These are phyloP conservation scores for Trichosporon asahii DNA, from an alignment of 1,284 basidiomycete genomes.

Conservation along the genomic window DNA sequence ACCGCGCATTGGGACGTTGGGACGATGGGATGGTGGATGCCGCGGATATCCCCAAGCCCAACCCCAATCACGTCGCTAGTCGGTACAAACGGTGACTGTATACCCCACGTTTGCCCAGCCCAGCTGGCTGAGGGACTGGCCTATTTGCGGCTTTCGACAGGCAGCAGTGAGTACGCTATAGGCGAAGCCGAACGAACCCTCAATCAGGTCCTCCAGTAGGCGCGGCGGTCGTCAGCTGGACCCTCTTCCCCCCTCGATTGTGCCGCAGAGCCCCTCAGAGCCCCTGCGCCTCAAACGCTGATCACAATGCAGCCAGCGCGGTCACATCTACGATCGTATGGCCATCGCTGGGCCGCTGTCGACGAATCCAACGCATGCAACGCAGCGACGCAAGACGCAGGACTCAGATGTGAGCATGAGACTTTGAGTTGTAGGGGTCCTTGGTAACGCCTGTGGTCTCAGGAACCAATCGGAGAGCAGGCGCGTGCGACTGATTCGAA, in stretches of 20 bases:
- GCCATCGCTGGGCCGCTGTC: background rate
- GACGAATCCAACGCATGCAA: background rate
- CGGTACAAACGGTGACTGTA: background rate
- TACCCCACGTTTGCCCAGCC: background rate
- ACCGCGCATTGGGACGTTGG: background rate
- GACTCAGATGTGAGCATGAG: background rate
- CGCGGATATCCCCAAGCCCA: background rate
- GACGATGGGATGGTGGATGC: background rate
- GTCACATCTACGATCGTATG: background rate
- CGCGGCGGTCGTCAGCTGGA: background rate
- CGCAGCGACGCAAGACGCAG: background rate
- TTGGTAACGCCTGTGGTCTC: background rate
- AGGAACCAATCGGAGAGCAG: background rate
- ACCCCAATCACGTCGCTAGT: background rate
- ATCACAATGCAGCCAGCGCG: background rate
- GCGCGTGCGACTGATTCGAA: background rate
- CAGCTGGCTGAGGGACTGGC: background rate
- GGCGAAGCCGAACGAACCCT: background rate
- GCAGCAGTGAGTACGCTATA: background rate
- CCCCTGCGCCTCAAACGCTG: background rate
- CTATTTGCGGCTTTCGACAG: background rate
- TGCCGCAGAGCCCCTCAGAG: background rate
- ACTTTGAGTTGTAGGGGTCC: slow-evolving; percentile 1
- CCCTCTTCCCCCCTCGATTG: background rate
- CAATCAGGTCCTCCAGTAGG: background rate